These are phyloP conservation scores for Komagataella pseudopastoris DNA, from an alignment of 805 yeast genomes.

Conservation along the genomic window DNA sequence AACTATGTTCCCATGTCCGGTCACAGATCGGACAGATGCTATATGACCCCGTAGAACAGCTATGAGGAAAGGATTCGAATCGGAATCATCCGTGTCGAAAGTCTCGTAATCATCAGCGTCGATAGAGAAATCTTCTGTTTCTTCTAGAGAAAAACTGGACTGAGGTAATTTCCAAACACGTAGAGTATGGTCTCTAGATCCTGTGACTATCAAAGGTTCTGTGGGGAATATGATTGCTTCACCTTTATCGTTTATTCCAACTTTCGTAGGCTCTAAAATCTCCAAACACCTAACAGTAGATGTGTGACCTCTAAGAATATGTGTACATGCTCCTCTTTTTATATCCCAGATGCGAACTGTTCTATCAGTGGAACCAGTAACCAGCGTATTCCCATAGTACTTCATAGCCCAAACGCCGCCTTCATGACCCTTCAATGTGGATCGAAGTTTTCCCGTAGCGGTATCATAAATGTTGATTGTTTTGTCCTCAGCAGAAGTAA, in stretches of 20 bases:
- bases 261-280: constrained; percentile 52
- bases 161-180: constrained; percentile 71
- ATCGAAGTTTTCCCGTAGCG: constrained; percentile 47
- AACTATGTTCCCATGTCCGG: constrained; percentile 74
- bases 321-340: constrained; percentile 74
- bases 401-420: constrained; percentile 99
- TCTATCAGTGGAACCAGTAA: constrained; percentile 90
- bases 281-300: constrained; percentile 90
- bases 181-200: constrained; percentile 72
- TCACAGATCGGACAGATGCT: constrained; percentile 72
- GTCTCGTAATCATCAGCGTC: constrained; percentile 17
- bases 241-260: constrained; percentile 50
- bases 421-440: constrained; percentile 71
- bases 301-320: constrained; percentile 81
- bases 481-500: constrained; percentile 86
- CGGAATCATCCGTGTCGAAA: constrained; percentile 21
- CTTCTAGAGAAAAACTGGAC: background rate
- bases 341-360: constrained; percentile 92
- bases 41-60: constrained; percentile 64
- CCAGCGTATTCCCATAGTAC: constrained; percentile 69
- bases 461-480: constrained; percentile 75
- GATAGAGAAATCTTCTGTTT: background rate
- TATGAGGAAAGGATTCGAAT: constrained; percentile 47
- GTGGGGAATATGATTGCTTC: constrained; percentile 42
- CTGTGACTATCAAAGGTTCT: constrained; percentile 66